Conservation (phyloP, 1,284 basidiomycete genomes). For the Pseudozyma hubeiensis region DNA sequence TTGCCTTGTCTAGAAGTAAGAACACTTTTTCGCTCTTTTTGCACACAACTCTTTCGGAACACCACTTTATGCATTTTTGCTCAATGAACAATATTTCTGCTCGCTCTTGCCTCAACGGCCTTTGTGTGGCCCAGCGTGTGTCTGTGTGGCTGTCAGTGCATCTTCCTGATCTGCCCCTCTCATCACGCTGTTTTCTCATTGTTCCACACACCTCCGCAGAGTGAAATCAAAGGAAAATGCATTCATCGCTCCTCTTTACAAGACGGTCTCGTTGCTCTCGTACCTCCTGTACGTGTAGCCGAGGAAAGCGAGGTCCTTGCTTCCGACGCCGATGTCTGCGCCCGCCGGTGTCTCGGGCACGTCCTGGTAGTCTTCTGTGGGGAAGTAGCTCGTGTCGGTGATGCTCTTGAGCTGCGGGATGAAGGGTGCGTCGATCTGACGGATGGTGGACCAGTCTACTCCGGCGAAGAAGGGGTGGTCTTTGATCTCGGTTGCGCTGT, state of each 20-base stretch:
- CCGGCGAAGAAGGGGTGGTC: constrained; percentile 94
- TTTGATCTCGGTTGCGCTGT: constrained; percentile 85
- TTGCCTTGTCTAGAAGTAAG: too few relatives aligned
- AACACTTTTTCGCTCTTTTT: too few relatives aligned
- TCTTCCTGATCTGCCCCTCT: too few relatives aligned
- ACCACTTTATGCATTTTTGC: too few relatives aligned
- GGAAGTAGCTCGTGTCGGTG: constrained; percentile 97
- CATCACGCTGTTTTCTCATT: too few relatives aligned
- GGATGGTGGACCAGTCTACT: constrained; percentile 90
- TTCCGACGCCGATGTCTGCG: constrained; percentile 61
- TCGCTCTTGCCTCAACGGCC: too few relatives aligned
- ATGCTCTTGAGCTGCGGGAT: constrained; percentile 85
- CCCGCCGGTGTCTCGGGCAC: constrained; percentile 74
- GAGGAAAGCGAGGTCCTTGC: constrained; percentile 66
- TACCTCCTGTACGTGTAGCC: constrained; percentile 66
- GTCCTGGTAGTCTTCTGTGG: constrained; percentile 91
- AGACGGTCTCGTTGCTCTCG: constrained; percentile 61
- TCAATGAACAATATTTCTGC: too few relatives aligned
- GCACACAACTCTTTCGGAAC: too few relatives aligned
- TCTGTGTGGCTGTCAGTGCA: too few relatives aligned
- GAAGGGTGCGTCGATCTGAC: constrained; percentile 94
- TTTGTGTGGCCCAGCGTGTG: too few relatives aligned
- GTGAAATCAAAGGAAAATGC: too few relatives aligned
- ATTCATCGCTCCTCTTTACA: constrained; percentile 11
- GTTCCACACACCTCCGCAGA: too few relatives aligned